Evolutionary conservation across 2,329 filamentous ascomycete genomes (phyloP).

Genomic region (Macrophomina pseudophaseolina): DNA sequence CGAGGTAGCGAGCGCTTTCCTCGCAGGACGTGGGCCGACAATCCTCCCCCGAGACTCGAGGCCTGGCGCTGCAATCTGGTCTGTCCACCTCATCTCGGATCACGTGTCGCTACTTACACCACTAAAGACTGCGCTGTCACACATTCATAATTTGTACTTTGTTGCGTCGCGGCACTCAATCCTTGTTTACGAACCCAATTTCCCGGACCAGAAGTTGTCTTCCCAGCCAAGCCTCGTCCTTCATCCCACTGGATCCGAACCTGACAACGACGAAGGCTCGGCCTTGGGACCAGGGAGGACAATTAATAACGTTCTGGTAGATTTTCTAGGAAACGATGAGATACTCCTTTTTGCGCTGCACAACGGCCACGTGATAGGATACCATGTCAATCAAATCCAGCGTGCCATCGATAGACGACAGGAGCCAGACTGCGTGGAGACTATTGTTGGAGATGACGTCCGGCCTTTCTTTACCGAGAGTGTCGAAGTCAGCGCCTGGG

Average conservation of each 20-base stretch:
- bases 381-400: constrained; percentile 41
- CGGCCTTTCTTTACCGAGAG: constrained; percentile 74
- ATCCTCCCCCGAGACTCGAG: constrained; percentile 34
- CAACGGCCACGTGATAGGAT: constrained; percentile 59
- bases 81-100: background rate
- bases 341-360: constrained; percentile 60
- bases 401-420: constrained; percentile 31
- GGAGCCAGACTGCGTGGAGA: constrained; percentile 24
- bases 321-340: constrained; percentile 53
- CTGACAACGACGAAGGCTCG: constrained; percentile 28
- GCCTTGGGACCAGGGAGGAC: constrained; percentile 34
- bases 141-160: constrained; percentile 55
- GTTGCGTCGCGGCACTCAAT: constrained; percentile 49
- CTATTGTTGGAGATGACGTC: constrained; percentile 48
- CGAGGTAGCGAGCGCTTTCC: constrained; percentile 35
- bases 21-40: background rate
- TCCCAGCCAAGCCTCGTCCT: constrained; percentile 45
- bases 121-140: constrained; percentile 51
- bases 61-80: constrained; percentile 51
- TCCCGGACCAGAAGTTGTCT: constrained; percentile 48
- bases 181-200: constrained; percentile 51
- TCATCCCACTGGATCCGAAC: constrained; percentile 42
- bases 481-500: constrained; percentile 84
- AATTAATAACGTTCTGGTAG: constrained; percentile 52
- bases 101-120: constrained; percentile 9